Conservation (phyloP, 1,284 basidiomycete species). For the Papiliotrema flavescens region DNA sequence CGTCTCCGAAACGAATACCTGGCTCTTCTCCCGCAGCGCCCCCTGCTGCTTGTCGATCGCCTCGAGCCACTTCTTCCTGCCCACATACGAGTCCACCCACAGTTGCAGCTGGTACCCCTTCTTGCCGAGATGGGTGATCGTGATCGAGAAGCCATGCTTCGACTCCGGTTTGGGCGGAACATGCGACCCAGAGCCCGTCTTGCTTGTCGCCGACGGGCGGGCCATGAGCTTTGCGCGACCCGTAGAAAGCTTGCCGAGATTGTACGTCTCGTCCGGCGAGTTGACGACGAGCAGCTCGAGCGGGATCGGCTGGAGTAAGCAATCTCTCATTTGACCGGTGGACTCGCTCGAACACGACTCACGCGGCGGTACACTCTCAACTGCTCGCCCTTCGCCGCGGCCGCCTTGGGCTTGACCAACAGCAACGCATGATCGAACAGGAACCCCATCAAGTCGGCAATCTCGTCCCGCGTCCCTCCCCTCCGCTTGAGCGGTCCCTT, state of each 20-base stretch:
- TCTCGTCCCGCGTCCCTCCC: conserved; percentile 69
- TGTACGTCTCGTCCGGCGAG: conserved; percentile 66
- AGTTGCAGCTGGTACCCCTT: conserved; percentile 90
- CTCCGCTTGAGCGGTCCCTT: conserved; percentile 92
- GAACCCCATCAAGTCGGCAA: conserved; percentile 86
- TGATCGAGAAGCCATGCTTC: conserved; percentile 88
- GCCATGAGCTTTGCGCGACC: conserved; percentile 52
- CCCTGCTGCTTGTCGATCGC: conserved; percentile 87
- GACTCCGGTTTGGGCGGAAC: conserved; percentile 59
- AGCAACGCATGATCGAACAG: conserved; percentile 95
- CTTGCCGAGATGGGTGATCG: conserved; percentile 87
- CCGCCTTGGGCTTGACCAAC: conserved; percentile 86
- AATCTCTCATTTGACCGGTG: background rate
- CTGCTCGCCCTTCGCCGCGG: conserved; percentile 77
- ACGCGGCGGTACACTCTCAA: conserved; percentile 91
- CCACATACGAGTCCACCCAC: conserved; percentile 83
- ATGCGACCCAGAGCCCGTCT: conserved; percentile 21
- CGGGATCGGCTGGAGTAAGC: conserved; percentile 75
- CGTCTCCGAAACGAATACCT: conserved; percentile 80
- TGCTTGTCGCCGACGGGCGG: conserved; percentile 44
- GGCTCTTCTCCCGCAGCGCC: conserved; percentile 73
- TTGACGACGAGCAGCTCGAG: conserved; percentile 86
- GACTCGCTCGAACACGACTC: conserved; percentile 38
- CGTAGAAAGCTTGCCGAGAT: conserved; percentile 40
- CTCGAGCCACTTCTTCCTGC: conserved; percentile 93